Conservation (phyloP, 2,329 filamentous ascomycete species). For the Chaetoscypha palmicola region DNA sequence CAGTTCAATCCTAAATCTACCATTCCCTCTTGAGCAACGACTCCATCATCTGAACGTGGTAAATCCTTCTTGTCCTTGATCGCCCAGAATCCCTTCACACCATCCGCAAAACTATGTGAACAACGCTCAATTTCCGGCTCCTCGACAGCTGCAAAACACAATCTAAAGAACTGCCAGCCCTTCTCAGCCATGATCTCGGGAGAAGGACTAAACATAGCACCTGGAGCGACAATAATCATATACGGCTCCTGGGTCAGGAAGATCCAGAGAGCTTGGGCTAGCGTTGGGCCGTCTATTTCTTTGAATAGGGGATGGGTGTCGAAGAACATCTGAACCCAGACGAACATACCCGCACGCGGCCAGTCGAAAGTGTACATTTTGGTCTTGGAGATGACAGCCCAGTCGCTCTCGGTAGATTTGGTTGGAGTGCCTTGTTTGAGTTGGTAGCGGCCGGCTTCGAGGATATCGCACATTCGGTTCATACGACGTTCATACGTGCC, state of each 20-base stretch:
- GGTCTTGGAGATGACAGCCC: conserved; percentile 69
- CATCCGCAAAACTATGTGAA: conserved; percentile 58
- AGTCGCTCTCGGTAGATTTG: conserved; percentile 55
- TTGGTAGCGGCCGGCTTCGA: conserved; percentile 61
- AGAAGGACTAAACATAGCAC: conserved; percentile 65
- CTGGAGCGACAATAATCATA: conserved; percentile 63
- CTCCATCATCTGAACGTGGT: conserved; percentile 39
- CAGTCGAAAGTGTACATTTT: conserved; percentile 69
- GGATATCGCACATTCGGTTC: conserved; percentile 65
- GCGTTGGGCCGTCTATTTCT: conserved; percentile 44
- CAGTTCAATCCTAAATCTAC: conserved; percentile 21
- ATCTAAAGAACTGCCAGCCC: conserved; percentile 65
- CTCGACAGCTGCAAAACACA: conserved; percentile 83
- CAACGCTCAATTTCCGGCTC: conserved; percentile 59
- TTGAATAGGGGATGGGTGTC: conserved; percentile 64
- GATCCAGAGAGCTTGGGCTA: conserved; percentile 63
- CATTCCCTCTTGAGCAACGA: conserved; percentile 12
- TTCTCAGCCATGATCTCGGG: conserved; percentile 47
- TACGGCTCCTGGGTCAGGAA: conserved; percentile 63
- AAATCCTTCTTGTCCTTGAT: conserved; percentile 61
- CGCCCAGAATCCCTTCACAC: conserved; percentile 68
- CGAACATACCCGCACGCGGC: conserved; percentile 86
- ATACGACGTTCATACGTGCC: conserved; percentile 81
- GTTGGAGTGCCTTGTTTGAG: conserved; percentile 54
- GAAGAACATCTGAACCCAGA: conserved; percentile 72